Evolutionary conservation across 257 asterid species (phyloP), one percentile per base, ranked within the genome.

Genomic region (Coffea eugenioides): DNA sequence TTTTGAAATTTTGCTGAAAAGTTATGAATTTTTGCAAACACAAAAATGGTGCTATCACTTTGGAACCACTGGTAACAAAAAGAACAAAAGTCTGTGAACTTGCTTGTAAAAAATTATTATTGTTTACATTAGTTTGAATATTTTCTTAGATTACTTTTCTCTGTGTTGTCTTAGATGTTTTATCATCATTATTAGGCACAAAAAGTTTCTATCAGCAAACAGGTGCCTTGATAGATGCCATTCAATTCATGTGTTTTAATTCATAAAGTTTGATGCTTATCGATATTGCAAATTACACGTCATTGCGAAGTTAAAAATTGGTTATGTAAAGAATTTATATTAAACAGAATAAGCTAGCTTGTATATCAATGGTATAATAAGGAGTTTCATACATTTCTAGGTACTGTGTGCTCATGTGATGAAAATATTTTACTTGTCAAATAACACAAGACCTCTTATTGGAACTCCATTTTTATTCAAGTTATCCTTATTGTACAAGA

Each of bases 211-310:
- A 23, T 39, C 77, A 73, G 66, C 68, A 56, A 51, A 51, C 20
- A 3, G 3, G 41, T 13, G 49, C 10, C 64, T 70, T 78, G 21
- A 27, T 23, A 68, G 41, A 51, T 68, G 54, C 25, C 27, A 34
- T 77, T 68, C 56, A 66, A 61, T 46, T 78, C 31, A 78, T 59
- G 43, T 43, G n/a, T 46, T 45, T 62, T 65, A 27, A 18, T 46
- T 14, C 16, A 15, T 62, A 62, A 43, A 62, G 13, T 36, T 56
- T 39, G 13, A 25, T 8, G 64, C n/a, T 49, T 5, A 15, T n/a
- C 12, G 10, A 54, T 21, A 14, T 49, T 49, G 34, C 3, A 1
- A 20, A 8, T 34, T 20, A 21, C 54, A 36, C 21, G 5, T 77
- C 23, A 69, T 23, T 71, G 34, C 16, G 15, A 51, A 31, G 25